Base-by-base conservation (phyloP, 345 rosid species). In the Conringia planisiliqua region DNA sequence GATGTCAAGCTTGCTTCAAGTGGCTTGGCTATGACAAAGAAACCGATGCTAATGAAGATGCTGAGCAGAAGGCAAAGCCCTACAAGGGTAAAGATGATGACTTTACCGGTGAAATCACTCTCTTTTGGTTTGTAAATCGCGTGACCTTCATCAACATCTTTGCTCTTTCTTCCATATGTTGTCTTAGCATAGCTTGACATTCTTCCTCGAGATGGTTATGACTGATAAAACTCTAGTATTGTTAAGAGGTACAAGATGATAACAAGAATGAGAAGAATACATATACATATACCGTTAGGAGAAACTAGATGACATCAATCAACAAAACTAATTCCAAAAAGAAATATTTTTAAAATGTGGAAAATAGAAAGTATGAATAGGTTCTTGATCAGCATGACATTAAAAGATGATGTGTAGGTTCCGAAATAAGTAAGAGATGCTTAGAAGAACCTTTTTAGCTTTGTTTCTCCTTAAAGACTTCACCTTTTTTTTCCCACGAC, bases 1-100 rank as follows among this genome's bases (percentile, higher is more conserved):
- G 74, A 73, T 51, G 48, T 44, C 17, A 78, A 9, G 17, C 66
- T 67, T 66, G 81, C 74, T 60, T n/a, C 9, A 2, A 26, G 47
- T 63, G 71, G 80, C 80, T 77, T 77, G 20, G 76, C 71, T 70
- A 63, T 36, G 61, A 77, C 29, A 29, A 10, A 77, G 62, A 55
- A 71, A 57, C 80, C 76, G 27, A 77, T 20, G 72, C 7, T 38
- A 72, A 77, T 70, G 76, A 77, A 70, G 38, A 63, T 3, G 62
- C 2, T 17, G 46, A 76, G 75, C 27, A 76, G 51, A 56, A 70
- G 63, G 68, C 80, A 76, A 38, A 76, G 71, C 36, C 71, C 75
- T 46, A 14, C 27, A 38, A 77, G 72, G 2, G 33, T 71, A n/a
- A 30, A 77, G 46, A 77, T 77, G 71, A 77, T 70, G 62, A 38